Evolutionary conservation across 345 rosid species (phyloP), one percentile per base, ranked within the genome.

Genomic region (Aquilaria yunnanensis): DNA sequence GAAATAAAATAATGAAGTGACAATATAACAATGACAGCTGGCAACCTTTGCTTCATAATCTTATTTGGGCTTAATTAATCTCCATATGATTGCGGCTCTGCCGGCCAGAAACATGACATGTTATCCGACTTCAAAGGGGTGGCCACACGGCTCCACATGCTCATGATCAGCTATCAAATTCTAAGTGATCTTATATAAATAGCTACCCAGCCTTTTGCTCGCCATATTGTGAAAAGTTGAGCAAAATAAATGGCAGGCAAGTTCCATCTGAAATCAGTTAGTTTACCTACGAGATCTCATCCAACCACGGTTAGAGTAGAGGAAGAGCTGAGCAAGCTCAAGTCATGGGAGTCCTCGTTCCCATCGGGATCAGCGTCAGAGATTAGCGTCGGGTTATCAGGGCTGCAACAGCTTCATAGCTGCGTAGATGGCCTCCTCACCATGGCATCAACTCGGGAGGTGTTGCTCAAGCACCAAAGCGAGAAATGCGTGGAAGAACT

Each of bases 271-370:
- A 67, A 93, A 78, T 88, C 93, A n/a, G 72, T 81, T 30, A 90
- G 96, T 70, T 75, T 88, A 63, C 89, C 96, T 57, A 71, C 91
- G 54, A 85, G 90, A 52, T 76, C 89, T 55, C 92, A 92, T 76
- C 95, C 90, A 9, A 72, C 63, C 52, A 85, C 86, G 14, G 47
- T 61, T 6, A 67, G 14, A 41, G 54, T 80, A 5, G 81, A 82
- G 64, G 85, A 83, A 59, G 84, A 74, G 82, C 74, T 85, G 49
- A 55, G 56, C 76, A 82, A 77, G 76, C 70, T 89, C 47, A 75
- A 70, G 50, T 16, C 59, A 12, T 63, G 61, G 66, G 84, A 70
- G 43, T 65, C 67, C 4, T 56, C 81, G 23, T 34, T 74, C 1
- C 33, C 52, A 9, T 60, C 72, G 14, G 62, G 82, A 41, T 74